Percentiles rank a stretch among this genome's conserved stretches.
Conservation (phyloP, 1,139 yeast genomes). For the Diutina catenulata region DNA sequence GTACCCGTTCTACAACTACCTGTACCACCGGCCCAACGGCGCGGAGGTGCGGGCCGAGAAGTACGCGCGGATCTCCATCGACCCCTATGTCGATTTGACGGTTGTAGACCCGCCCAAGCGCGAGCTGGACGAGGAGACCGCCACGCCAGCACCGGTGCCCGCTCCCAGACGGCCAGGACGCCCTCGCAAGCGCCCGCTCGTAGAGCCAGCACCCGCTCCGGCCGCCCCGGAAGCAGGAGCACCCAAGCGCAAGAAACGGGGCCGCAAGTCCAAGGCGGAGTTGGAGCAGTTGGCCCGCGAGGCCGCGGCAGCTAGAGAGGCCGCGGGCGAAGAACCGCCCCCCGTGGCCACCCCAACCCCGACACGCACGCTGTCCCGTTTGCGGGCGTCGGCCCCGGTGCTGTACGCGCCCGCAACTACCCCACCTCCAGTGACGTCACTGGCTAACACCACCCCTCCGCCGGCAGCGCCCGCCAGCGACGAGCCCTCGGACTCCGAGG, state of each 20-base stretch:
- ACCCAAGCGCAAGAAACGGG: constrained; percentile 3
- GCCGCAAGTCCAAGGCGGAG: constrained; percentile 4
- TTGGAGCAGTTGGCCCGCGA: constrained; percentile 3
- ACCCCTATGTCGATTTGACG: constrained; percentile 26
- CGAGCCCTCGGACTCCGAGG: too few species aligned
- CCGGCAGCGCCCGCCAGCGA: too few species aligned
- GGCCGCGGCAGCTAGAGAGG: too few species aligned
- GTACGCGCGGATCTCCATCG: constrained; percentile 17
- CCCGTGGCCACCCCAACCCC: too few species aligned
- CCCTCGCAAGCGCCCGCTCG: background rate
- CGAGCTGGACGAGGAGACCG: background rate
- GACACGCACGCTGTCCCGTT: too few species aligned
- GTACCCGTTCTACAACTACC: constrained; percentile 35
- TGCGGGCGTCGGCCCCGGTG: too few species aligned
- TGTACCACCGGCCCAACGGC: constrained; percentile 29
- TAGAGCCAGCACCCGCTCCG: background rate
- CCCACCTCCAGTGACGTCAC: too few species aligned
- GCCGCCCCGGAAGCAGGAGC: too few species aligned
- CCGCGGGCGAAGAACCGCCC: too few species aligned
- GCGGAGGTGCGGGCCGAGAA: constrained; percentile 16
- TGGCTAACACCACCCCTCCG: too few species aligned
- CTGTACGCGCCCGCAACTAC: too few species aligned
- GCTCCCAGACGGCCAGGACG: constrained; percentile 2
- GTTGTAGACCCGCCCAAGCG: background rate
- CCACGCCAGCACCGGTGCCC: background rate